These are phyloP conservation scores for Malus fusca DNA, from an alignment of 306 rosid species.

Conservation along the genomic window DNA sequence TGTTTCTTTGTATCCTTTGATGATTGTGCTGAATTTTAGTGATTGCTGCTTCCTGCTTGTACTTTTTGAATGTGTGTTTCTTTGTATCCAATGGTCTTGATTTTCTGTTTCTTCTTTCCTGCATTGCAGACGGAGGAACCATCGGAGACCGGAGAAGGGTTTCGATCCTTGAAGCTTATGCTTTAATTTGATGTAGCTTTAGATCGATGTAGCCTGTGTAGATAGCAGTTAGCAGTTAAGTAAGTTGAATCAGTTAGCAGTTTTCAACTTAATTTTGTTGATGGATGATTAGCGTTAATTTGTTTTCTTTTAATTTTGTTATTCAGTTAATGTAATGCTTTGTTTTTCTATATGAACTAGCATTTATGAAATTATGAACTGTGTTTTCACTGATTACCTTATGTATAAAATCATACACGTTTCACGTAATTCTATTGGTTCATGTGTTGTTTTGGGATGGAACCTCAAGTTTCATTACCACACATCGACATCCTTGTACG, in stretches of 20 bases:
- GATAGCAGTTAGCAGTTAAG: neutral
- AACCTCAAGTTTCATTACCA: too few relatives aligned
- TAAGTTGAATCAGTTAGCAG: neutral
- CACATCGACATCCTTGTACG: too few relatives aligned
- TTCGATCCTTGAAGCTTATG: neutral
- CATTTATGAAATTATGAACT: too few relatives aligned
- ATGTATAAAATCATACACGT: too few relatives aligned
- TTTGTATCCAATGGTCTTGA: neutral
- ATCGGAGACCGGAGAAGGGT: neutral
- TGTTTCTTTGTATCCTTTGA: slow-evolving; percentile 42
- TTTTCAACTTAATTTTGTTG: too few relatives aligned
- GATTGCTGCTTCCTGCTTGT: neutral
- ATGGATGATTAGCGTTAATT: too few relatives aligned
- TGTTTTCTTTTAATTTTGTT: too few relatives aligned
- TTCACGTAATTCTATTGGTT: too few relatives aligned
- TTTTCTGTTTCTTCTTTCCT: neutral
- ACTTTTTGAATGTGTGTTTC: neutral
- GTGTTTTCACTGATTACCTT: too few relatives aligned
- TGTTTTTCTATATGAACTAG: too few relatives aligned
- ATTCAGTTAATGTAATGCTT: too few relatives aligned
- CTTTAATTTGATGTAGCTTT: neutral
- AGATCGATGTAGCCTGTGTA: neutral
- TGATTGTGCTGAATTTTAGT: neutral
- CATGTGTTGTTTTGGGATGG: too few relatives aligned
- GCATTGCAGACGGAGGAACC: neutral